Evolutionary conservation across 345 rosid genomes (phyloP).

Genomic region (Excoecaria cochinchinensis): DNA sequence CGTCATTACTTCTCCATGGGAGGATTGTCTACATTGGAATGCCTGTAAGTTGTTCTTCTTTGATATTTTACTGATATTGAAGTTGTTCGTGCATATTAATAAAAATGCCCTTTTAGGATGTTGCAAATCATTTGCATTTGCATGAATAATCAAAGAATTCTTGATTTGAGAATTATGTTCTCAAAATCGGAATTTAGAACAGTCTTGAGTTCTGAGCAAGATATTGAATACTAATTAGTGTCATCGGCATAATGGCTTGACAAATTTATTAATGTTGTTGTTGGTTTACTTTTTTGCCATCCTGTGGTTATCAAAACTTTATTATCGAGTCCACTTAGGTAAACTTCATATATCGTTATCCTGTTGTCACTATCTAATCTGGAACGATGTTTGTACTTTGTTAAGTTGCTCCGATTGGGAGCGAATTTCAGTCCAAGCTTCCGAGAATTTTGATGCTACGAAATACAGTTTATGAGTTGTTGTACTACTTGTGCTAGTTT

Average conservation of each 20-base stretch:
- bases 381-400: background rate
- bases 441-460: background rate
- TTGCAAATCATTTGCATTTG: background rate
- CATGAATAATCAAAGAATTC: background rate
- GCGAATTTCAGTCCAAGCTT: background rate
- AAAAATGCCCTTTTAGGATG: background rate
- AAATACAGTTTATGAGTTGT: background rate
- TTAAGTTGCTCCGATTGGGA: background rate
- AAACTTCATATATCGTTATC: too few relatives aligned
- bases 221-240: too few relatives aligned
- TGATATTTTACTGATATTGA: background rate
- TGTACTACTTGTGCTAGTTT: constrained; percentile 8
- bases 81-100: background rate
- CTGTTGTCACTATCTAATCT: background rate
- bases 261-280: too few relatives aligned
- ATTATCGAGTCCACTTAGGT: too few relatives aligned
- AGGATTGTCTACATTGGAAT: constrained; percentile 88
- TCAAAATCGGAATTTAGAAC: background rate
- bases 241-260: background rate
- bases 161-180: background rate
- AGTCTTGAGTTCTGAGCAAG: background rate
- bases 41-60: constrained; percentile 56
- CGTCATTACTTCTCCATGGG: constrained; percentile 71
- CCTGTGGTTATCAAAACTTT: background rate
- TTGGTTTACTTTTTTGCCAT: background rate